Conservation (phyloP, 2,329 filamentous ascomycete species). For the Colletotrichum navitas region DNA sequence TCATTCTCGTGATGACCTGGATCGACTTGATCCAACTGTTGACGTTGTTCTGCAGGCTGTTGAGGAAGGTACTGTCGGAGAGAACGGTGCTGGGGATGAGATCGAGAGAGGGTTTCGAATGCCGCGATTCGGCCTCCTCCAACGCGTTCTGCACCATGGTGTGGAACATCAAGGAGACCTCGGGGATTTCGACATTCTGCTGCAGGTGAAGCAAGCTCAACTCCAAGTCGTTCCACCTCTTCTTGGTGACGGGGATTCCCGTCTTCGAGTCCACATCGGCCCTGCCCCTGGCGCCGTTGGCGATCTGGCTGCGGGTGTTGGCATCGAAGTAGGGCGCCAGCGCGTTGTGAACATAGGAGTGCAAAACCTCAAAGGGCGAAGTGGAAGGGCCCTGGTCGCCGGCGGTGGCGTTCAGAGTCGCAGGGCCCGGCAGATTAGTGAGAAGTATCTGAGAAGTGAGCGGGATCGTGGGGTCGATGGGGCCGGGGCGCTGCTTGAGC, state of each 20-base stretch:
- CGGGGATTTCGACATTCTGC: conserved; percentile 98
- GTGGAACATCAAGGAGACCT: conserved; percentile 88
- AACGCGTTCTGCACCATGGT: conserved; percentile 88
- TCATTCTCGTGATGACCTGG: conserved; percentile 94
- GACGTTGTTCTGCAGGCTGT: conserved; percentile 91
- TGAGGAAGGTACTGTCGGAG: conserved; percentile 91
- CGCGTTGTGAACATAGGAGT: conserved; percentile 91
- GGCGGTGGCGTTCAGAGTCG: conserved; percentile 74
- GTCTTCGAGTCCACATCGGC: conserved; percentile 92
- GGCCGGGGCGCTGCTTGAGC: conserved; percentile 83
- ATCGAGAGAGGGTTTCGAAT: conserved; percentile 80
- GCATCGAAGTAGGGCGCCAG: conserved; percentile 98
- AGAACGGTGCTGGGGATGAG: conserved; percentile 81
- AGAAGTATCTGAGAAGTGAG: conserved; percentile 92
- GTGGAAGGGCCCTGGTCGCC: conserved; percentile 78
- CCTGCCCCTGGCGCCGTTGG: conserved; percentile 75
- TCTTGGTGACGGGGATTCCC: conserved; percentile 96
- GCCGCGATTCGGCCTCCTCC: conserved; percentile 78
- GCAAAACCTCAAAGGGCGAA: conserved; percentile 92
- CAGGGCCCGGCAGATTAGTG: conserved; percentile 88
- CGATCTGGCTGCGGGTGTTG: conserved; percentile 83
- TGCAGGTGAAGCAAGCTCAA: conserved; percentile 91
- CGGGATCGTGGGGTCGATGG: conserved; percentile 85
- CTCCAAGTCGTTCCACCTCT: conserved; percentile 94
- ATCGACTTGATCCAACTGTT: conserved; percentile 99